phyloP scores from a whole-genome alignment of 805 yeast genomes.

The Barnettozyma siamensis region DNA sequence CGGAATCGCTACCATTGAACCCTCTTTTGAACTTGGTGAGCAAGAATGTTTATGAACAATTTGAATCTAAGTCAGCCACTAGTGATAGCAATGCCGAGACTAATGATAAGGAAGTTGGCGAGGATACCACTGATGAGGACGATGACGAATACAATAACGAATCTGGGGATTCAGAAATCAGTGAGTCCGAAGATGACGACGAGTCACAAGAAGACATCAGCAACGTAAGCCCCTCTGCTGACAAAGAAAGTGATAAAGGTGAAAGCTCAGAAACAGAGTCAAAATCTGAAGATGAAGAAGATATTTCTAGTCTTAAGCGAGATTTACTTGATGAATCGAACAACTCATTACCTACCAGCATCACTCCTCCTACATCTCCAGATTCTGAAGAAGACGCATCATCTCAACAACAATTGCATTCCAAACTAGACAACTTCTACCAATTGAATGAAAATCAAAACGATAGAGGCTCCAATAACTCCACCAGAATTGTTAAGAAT shows the following conservation, averaged over 20 bases:
- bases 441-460: conserved; percentile 48
- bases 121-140: conserved; percentile 25
- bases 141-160: conserved; percentile 11
- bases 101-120: conserved; percentile 16
- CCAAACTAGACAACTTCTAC: conserved; percentile 52
- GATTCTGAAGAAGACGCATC: conserved; percentile 30
- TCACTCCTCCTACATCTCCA: conserved; percentile 28
- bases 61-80: conserved; percentile 10
- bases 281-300: conserved; percentile 13
- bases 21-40: conserved; percentile 20
- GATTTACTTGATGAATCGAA: conserved; percentile 23
- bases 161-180: not conserved
- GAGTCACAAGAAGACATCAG: conserved; percentile 15
- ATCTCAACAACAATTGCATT: conserved; percentile 16
- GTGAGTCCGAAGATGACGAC: conserved; percentile 7
- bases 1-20: conserved; percentile 7
- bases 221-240: conserved; percentile 1
- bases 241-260: conserved; percentile 12
- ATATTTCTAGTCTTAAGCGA: conserved; percentile 16
- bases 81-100: conserved; percentile 19
- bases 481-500: conserved; percentile 57
- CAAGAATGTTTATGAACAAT: conserved; percentile 19
- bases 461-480: conserved; percentile 61
- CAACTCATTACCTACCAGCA: conserved; percentile 2
- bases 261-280: conserved; percentile 10